Evolutionary conservation across 108 stramenopile species (phyloP).

Genomic region (Cyclotella atomus): DNA sequence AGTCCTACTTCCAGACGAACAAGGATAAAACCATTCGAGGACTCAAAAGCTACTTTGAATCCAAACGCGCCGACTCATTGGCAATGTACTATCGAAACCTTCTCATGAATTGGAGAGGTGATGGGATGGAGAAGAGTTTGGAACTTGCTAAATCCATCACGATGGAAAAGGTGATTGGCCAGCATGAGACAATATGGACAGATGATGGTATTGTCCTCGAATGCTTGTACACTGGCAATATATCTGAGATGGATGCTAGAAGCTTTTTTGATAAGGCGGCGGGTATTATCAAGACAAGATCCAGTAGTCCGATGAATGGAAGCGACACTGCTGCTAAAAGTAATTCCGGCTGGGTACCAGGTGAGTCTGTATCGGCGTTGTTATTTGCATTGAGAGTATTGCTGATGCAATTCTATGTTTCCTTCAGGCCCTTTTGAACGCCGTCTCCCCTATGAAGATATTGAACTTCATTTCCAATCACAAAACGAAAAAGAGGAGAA

Average conservation of each 20-base stretch:
- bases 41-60: conserved; percentile 73
- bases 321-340: neutral
- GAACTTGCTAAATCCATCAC: conserved; percentile 45
- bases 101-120: conserved; percentile 53
- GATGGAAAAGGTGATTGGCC: conserved; percentile 51
- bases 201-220: conserved; percentile 55
- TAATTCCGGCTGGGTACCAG: conserved; percentile 26
- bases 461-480: conserved; percentile 77
- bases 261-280: conserved; percentile 51
- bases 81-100: conserved; percentile 76
- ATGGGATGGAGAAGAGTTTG: conserved; percentile 58
- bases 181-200: conserved; percentile 54
- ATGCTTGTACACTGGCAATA: conserved; percentile 77
- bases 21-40: conserved; percentile 69
- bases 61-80: conserved; percentile 68
- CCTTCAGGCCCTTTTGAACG: conserved; percentile 64
- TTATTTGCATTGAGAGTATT: no score
- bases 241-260: conserved; percentile 65
- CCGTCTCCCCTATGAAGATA: conserved; percentile 61
- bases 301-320: neutral
- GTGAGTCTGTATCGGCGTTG: no score
- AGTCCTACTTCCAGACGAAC: conserved; percentile 58
- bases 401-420: no score
- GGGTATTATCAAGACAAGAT: conserved; percentile 26
- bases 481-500: conserved; percentile 74